Conservation (phyloP, 495 filamentous ascomycete genomes). For the Penicillium angulare region DNA sequence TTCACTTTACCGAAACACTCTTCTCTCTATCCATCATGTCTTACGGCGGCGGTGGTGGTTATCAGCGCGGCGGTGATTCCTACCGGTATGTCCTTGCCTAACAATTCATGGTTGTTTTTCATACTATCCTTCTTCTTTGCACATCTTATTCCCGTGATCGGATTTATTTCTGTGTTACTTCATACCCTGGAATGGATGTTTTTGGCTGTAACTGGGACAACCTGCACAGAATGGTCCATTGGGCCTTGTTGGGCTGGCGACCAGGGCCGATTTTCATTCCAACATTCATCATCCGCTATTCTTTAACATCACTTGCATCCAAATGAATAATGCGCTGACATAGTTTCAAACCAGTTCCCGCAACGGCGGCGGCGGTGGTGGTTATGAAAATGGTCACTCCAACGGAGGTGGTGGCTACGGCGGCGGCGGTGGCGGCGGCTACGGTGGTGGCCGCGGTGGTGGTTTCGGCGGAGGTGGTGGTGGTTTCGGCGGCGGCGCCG, state of each 20-base stretch:
- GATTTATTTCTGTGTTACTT: no score
- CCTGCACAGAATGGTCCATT: no score
- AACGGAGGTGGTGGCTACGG: slow-evolving; percentile 45
- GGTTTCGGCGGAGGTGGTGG: slow-evolving; percentile 53
- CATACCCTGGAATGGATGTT: no score
- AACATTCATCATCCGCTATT: no score
- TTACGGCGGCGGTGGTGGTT: slow-evolving; percentile 68
- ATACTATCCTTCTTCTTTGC: background rate
- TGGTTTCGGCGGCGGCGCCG: slow-evolving; percentile 54
- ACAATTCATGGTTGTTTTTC: background rate
- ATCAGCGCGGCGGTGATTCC: slow-evolving; percentile 30
- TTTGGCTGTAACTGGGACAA: no score
- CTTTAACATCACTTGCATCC: no score
- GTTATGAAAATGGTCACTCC: slow-evolving; percentile 48
- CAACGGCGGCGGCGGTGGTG: slow-evolving; percentile 40
- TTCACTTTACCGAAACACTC: slow-evolving; percentile 14
- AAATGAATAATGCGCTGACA: no score
- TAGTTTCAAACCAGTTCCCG: slow-evolving; percentile 32
- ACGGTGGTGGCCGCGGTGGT: slow-evolving; percentile 51
- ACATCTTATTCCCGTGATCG: background rate
- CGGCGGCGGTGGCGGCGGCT: slow-evolving; percentile 42
- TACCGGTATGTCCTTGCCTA: slow-evolving; percentile 40
- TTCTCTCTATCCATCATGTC: slow-evolving; percentile 53
- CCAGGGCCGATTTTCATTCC: background rate
- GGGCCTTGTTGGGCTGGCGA: slow-evolving; percentile 4